Conservation (phyloP, 345 rosid genomes). For the Lepidium sativum region DNA sequence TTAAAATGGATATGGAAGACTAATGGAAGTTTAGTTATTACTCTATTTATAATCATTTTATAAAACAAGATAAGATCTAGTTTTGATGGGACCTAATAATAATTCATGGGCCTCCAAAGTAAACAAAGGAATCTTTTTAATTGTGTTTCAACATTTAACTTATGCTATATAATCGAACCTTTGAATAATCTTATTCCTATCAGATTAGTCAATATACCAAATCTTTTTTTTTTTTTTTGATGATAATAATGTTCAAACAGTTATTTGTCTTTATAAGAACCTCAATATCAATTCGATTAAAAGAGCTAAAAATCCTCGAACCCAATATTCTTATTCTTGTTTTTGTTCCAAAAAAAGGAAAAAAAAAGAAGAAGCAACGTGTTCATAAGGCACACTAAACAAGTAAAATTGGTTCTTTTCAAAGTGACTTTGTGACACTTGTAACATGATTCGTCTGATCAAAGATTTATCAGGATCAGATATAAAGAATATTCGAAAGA, state of each 20-base stretch:
- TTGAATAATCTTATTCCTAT: neutral
- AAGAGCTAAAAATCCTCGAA: constrained; percentile 15
- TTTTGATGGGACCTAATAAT: neutral
- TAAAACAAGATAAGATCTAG: neutral
- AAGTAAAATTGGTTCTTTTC: neutral
- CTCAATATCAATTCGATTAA: constrained; percentile 23
- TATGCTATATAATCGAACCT: neutral
- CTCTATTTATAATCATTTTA: too few relatives aligned
- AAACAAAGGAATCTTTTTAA: neutral
- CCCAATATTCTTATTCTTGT: neutral
- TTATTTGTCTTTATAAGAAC: neutral
- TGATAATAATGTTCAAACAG: neutral
- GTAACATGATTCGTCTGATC: too few relatives aligned
- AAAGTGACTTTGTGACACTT: neutral
- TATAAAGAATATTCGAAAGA: constrained; percentile 1
- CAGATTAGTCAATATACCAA: too few relatives aligned
- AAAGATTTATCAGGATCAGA: neutral
- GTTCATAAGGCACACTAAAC: neutral
- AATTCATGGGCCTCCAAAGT: neutral
- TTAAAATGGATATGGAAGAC: too few relatives aligned
- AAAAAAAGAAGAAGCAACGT: neutral
- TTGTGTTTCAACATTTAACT: too few relatives aligned
- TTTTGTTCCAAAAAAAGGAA: too few relatives aligned
- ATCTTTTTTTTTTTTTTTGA: too few relatives aligned
- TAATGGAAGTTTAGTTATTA: too few relatives aligned